Conservation (phyloP, 495 filamentous ascomycete genomes). For the Aspergillus nidulans region DNA sequence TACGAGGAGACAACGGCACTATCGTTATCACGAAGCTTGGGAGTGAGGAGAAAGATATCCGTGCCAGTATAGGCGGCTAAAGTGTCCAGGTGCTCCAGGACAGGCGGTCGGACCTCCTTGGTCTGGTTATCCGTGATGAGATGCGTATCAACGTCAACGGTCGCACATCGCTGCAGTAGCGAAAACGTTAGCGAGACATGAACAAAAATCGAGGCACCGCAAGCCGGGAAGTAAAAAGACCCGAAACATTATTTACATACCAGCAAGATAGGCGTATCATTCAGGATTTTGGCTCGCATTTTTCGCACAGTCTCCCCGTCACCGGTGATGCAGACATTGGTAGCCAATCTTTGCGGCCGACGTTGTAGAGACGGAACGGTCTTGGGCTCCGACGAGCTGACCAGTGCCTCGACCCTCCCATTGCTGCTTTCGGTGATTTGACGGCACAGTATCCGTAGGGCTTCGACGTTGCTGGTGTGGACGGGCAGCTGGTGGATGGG, state of each 20-base stretch:
- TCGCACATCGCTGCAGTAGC: conserved; percentile 70
- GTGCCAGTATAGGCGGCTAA: conserved; percentile 83
- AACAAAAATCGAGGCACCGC: conserved; percentile 10
- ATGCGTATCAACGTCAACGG: conserved; percentile 85
- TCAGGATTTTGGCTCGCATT: conserved; percentile 79
- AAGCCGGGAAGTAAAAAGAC: conserved; percentile 24
- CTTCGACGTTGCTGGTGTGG: conserved; percentile 76
- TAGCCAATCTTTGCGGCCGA: conserved; percentile 70
- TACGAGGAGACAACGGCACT: conserved; percentile 54
- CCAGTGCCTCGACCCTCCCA: conserved; percentile 71
- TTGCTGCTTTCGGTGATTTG: conserved; percentile 67
- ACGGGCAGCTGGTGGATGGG: conserved; percentile 83
- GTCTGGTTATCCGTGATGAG: conserved; percentile 70
- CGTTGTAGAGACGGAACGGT: conserved; percentile 60
- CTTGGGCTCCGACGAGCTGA: conserved; percentile 80
- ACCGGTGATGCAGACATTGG: conserved; percentile 85
- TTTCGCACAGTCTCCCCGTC: conserved; percentile 77
- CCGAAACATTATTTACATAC: conserved; percentile 47
- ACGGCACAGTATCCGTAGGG: conserved; percentile 69
- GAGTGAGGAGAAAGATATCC: conserved; percentile 90
- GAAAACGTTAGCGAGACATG: conserved; percentile 23
- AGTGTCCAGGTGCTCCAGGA: conserved; percentile 79
- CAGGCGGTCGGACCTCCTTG: conserved; percentile 61
- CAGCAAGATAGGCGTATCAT: conserved; percentile 80
- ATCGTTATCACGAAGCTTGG: conserved; percentile 58